These are phyloP conservation scores for Eucalyptus marginata DNA, from an alignment of 345 rosid species.

Conservation along the genomic window DNA sequence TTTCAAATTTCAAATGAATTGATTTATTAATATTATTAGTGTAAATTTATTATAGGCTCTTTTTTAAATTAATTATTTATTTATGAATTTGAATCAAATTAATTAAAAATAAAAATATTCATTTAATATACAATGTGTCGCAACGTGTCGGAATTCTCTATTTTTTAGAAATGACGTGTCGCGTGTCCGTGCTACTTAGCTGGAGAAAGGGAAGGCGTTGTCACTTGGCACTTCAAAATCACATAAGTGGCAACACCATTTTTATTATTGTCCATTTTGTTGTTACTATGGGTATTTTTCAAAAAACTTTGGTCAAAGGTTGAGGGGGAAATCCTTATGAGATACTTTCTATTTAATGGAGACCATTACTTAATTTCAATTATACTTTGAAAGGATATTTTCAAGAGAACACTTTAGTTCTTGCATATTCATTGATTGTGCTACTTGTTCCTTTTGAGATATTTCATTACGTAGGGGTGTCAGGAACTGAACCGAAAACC, in stretches of 20 bases:
- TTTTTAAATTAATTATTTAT: too few relatives aligned
- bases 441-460: background rate
- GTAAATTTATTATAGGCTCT: too few relatives aligned
- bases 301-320: background rate
- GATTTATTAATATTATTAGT: too few relatives aligned
- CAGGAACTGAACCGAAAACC: too few relatives aligned
- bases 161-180: too few relatives aligned
- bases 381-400: background rate
- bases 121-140: too few relatives aligned
- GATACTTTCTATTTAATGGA: background rate
- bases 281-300: background rate
- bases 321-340: background rate
- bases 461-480: background rate
- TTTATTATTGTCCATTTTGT: background rate
- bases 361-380: background rate
- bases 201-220: background rate
- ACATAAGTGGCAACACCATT: background rate
- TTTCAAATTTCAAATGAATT: too few relatives aligned
- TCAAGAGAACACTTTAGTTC: accelerated
- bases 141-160: too few relatives aligned
- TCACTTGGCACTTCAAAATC: background rate
- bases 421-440: accelerated
- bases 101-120: too few relatives aligned
- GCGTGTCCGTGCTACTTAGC: background rate
- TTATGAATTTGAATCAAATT: too few relatives aligned